phyloP scores from a whole-genome alignment of 208 protist genomes.

The Acanthamoeba castellanii region DNA sequence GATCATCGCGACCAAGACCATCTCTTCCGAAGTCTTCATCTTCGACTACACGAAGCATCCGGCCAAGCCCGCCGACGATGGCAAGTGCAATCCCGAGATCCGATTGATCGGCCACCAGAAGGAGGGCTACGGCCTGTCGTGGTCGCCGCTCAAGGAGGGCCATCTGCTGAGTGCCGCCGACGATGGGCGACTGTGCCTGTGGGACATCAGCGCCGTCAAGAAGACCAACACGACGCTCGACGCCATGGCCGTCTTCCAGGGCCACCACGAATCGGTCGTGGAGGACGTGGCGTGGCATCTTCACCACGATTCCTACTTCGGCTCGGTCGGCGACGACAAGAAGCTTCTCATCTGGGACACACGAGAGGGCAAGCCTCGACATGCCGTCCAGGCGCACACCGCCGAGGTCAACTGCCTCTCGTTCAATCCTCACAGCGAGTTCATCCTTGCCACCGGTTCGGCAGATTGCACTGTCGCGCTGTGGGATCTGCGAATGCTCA shows the following conservation, averaged over 20 bases:
- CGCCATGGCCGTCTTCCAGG: constrained; percentile 55
- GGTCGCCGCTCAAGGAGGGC: constrained; percentile 90
- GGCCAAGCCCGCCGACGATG: constrained; percentile 84
- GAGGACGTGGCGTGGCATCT: constrained; percentile 96
- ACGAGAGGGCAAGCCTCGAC: constrained; percentile 73
- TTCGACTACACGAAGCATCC: constrained; percentile 93
- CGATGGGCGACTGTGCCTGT: constrained; percentile 94
- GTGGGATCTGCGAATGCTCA: constrained; percentile 93
- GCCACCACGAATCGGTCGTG: constrained; percentile 83
- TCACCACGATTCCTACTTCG: constrained; percentile 92
- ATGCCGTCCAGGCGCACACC: constrained; percentile 86
- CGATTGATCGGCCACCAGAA: constrained; percentile 90
- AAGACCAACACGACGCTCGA: constrained; percentile 75
- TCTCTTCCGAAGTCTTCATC: constrained; percentile 89
- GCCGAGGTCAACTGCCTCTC: constrained; percentile 92
- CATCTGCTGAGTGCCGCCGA: constrained; percentile 94
- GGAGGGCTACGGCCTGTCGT: constrained; percentile 93
- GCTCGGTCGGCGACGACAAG: constrained; percentile 96
- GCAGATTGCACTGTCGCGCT: constrained; percentile 91
- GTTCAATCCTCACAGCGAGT: constrained; percentile 94
- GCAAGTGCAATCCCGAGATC: constrained; percentile 87
- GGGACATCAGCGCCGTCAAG: constrained; percentile 91
- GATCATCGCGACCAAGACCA: constrained; percentile 94
- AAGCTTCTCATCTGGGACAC: constrained; percentile 93
- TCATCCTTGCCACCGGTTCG: constrained; percentile 91